Conservation (phyloP, 305 asterid species). For the Fraxinus floribunda region DNA sequence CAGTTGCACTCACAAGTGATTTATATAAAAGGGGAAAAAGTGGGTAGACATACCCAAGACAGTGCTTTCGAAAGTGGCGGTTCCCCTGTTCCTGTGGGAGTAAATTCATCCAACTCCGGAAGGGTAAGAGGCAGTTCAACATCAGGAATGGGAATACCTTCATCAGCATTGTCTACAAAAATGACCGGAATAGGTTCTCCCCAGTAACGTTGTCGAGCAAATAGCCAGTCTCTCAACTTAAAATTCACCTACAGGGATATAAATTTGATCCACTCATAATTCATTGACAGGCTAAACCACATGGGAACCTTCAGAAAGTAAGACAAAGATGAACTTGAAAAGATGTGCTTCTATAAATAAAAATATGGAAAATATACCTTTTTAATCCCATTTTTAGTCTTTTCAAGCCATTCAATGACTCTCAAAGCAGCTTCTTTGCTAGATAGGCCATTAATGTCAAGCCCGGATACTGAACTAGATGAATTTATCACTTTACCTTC, state of each 20-base stretch:
- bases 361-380: conserved; percentile 48
- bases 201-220: conserved; percentile 99
- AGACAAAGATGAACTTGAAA: conserved; percentile 13
- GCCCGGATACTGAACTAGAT: conserved; percentile 64
- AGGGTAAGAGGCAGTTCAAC: conserved; percentile 85
- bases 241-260: conserved; percentile 64
- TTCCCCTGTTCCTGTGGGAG: conserved; percentile 97
- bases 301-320: conserved; percentile 18
- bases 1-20: not conserved
- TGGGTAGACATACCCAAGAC: conserved; percentile 72
- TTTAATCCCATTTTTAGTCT: conserved; percentile 71
- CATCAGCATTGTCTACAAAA: conserved; percentile 61
- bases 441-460: conserved; percentile 71
- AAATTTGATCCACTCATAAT: conserved; percentile 21
- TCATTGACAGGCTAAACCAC: conserved; percentile 6
- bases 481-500: conserved; percentile 85
- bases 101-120: conserved; percentile 92
- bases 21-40: not conserved
- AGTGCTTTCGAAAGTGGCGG: conserved; percentile 89
- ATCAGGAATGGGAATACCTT: conserved; percentile 77
- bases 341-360: not conserved
- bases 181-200: conserved; percentile 97
- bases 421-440: conserved; percentile 70
- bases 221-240: conserved; percentile 96
- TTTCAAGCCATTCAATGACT: conserved; percentile 84